phyloP scores from a whole-genome alignment of 2,329 filamentous ascomycete genomes.

The Mariannaea sp. region DNA sequence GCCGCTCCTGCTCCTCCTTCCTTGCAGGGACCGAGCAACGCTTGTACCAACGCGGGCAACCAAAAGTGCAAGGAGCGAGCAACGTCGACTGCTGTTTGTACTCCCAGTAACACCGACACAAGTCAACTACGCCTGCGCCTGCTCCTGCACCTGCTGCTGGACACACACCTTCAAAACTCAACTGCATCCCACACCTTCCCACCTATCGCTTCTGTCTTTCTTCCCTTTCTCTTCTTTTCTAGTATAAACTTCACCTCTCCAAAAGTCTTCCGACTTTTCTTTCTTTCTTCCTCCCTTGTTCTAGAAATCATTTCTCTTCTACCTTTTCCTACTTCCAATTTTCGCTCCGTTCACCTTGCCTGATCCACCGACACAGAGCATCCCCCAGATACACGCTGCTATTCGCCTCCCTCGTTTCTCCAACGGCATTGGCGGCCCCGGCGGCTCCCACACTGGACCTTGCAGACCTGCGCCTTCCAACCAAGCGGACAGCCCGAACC shows the following conservation, averaged over 20 bases:
- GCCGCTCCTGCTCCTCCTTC: not conserved
- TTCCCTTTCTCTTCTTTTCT: conserved; percentile 5
- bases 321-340: not conserved
- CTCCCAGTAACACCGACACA: too few species aligned
- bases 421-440: conserved; percentile 29
- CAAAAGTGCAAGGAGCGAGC: conserved; percentile 9
- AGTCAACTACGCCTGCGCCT: not conserved
- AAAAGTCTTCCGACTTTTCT: not conserved
- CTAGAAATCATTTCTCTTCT: not conserved
- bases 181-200: conserved; percentile 4
- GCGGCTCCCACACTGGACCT: conserved; percentile 31
- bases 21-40: not conserved
- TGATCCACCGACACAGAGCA: conserved; percentile 19
- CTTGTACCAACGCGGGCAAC: conserved; percentile 5
- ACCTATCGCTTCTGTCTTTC: not conserved
- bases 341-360: conserved; percentile 9
- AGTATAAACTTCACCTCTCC: not conserved
- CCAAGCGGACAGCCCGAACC: conserved; percentile 35
- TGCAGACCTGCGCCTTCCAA: conserved; percentile 25
- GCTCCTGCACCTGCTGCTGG: not conserved
- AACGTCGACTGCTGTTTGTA: conserved; percentile 6
- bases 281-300: conserved; percentile 3
- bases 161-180: conserved; percentile 8
- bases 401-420: conserved; percentile 27
- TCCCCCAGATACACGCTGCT: conserved; percentile 23